Evolutionary conservation across 805 yeast genomes (phyloP).

Genomic region (Zygoascus ofunaensis): DNA sequence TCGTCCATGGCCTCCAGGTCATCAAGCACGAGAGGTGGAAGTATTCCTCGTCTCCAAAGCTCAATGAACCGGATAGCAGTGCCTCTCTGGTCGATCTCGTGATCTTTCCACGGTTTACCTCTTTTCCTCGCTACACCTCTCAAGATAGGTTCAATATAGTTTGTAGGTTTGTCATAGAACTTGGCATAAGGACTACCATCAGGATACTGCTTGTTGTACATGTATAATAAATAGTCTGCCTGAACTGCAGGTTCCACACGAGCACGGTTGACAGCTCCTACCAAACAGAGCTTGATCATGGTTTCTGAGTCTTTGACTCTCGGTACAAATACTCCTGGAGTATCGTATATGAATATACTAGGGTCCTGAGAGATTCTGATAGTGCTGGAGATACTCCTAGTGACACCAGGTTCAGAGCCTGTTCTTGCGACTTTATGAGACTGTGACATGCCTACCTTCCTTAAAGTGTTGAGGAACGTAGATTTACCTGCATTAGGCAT

Average conservation of each 20-base stretch:
- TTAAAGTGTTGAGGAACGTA: constrained; percentile 65
- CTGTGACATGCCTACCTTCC: constrained; percentile 36
- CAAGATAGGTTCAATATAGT: constrained; percentile 49
- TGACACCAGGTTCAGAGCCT: constrained; percentile 87
- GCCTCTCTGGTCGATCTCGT: constrained; percentile 25
- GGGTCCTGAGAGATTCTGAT: constrained; percentile 56
- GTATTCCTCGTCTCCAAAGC: constrained; percentile 3
- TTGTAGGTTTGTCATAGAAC: constrained; percentile 55
- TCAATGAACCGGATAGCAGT: constrained; percentile 2
- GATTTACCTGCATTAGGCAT: constrained; percentile 99
- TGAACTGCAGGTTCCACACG: constrained; percentile 76
- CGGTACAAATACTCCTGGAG: constrained; percentile 90
- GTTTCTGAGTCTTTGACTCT: constrained; percentile 52
- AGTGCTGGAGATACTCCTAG: constrained; percentile 66
- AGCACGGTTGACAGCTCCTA: constrained; percentile 63
- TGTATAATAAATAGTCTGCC: constrained; percentile 74
- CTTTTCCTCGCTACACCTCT: constrained; percentile 36
- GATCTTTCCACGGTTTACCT: constrained; percentile 18
- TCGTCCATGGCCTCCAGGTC: not conserved
- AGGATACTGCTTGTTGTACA: constrained; percentile 43
- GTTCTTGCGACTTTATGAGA: constrained; percentile 64
- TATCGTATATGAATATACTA: constrained; percentile 65
- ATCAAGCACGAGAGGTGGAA: constrained; percentile 3
- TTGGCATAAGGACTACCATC: constrained; percentile 32
- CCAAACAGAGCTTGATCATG: constrained; percentile 64